Conservation (phyloP, 2,329 filamentous ascomycete species). For the Elsinoe arachidis region DNA sequence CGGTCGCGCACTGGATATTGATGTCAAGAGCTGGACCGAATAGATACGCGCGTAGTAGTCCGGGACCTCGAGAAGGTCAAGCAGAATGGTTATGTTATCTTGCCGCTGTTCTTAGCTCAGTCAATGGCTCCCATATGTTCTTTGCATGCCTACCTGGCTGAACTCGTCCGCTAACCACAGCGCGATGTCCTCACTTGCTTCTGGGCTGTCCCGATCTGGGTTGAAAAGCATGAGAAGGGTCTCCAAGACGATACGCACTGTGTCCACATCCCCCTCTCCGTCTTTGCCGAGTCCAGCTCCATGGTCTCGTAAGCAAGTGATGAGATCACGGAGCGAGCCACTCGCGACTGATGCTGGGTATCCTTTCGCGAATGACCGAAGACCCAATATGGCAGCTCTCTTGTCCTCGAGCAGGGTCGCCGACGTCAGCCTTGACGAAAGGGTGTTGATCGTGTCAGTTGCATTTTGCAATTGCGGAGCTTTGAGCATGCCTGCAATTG, state of each 20-base stretch:
- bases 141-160: slow-evolving; percentile 57
- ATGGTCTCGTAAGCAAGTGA: slow-evolving; percentile 77
- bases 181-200: slow-evolving; percentile 92
- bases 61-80: slow-evolving; percentile 76
- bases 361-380: slow-evolving; percentile 92
- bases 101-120: slow-evolving; percentile 61
- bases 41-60: slow-evolving; percentile 72
- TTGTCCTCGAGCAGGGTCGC: slow-evolving; percentile 91
- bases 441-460: slow-evolving; percentile 82
- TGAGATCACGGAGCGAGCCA: slow-evolving; percentile 79
- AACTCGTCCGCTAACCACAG: slow-evolving; percentile 97
- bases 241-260: slow-evolving; percentile 88
- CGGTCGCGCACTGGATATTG: slow-evolving; percentile 75
- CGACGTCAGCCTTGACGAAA: slow-evolving; percentile 78
- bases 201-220: slow-evolving; percentile 57
- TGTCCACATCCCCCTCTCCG: slow-evolving; percentile 66
- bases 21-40: slow-evolving; percentile 77
- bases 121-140: slow-evolving; percentile 19
- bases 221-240: slow-evolving; percentile 89
- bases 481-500: slow-evolving; percentile 38
- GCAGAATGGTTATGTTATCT: slow-evolving; percentile 86
- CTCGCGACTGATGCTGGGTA: slow-evolving; percentile 94
- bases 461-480: slow-evolving; percentile 94
- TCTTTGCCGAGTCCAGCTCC: slow-evolving; percentile 26
- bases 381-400: slow-evolving; percentile 80